Evolutionary conservation across 2,329 filamentous ascomycete genomes (phyloP).

Genomic region (Aphanocladium album): DNA sequence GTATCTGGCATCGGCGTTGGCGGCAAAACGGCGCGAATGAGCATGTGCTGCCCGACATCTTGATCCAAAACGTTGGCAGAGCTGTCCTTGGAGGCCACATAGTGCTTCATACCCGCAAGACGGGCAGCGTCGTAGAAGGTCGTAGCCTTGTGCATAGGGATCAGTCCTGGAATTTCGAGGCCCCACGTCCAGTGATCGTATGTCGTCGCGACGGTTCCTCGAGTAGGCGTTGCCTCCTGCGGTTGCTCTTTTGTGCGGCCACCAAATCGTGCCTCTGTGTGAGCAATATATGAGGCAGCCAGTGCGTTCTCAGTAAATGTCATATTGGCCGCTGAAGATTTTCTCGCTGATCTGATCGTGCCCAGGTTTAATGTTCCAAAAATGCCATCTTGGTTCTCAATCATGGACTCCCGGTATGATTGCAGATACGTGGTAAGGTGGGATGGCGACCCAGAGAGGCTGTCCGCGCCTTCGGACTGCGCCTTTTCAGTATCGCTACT

Average conservation of each 20-base stretch:
- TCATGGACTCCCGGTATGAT: conserved; percentile 2
- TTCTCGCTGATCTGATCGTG: neutral
- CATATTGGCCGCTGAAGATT: neutral
- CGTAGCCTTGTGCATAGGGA: neutral
- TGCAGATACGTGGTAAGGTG: neutral
- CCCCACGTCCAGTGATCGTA: conserved; percentile 5
- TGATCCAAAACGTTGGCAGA: neutral
- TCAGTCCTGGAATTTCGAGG: neutral
- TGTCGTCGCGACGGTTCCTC: neutral
- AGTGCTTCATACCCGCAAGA: conserved; percentile 1
- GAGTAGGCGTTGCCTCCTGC: neutral
- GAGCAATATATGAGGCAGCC: conserved; percentile 3
- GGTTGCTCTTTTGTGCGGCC: neutral
- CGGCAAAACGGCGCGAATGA: neutral
- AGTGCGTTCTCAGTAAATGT: neutral
- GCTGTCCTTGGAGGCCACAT: neutral
- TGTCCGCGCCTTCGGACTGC: neutral
- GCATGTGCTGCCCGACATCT: conserved; percentile 6
- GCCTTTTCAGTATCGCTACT: neutral
- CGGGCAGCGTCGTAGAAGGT: conserved; percentile 5
- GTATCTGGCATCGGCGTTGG: neutral
- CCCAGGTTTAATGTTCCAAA: neutral
- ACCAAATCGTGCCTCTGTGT: neutral
- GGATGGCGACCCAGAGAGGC: neutral
- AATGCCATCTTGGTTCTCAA: neutral